Evolutionary conservation across 2,329 filamentous ascomycete genomes (phyloP), one percentile per base, ranked within the genome.

Genomic region (Tricladium varicosporioides): DNA sequence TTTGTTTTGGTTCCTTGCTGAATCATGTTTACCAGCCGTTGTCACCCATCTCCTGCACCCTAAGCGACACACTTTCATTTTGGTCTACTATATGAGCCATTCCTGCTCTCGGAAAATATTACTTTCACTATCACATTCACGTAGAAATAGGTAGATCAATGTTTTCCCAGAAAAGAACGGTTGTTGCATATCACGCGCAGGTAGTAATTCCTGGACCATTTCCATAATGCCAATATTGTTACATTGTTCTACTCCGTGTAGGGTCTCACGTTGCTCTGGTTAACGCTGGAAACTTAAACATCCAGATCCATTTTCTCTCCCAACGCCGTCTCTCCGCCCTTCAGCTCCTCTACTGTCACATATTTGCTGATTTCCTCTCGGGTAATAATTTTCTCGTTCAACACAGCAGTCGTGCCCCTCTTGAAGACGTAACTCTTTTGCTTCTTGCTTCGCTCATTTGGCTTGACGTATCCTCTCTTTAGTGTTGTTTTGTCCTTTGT

Each of bases 321-420:
- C 61, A 88, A 85, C 54, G 85, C 82, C 55, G 87, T 47, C 60
- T 70, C 68, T 5, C 59, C 64, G 43, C 64, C 62, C 51, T 67
- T 82, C 68, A 96, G 75, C 73, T 97, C 92, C 68, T 96, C 87
- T 58, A 99, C 89, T 31, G 88, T 95, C 58, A 97, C 87, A 74
- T 94, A 97, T 74, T 95, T 93, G 73, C 89, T 89, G 69, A 99
- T 88, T 69, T 99, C 91, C 74, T 93, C 89, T 80, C 91, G 94
- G 69, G 84, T 92, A 73, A 97, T 96, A 66, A 97, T 83, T 82
- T 95, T 96, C 81, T 99, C 91, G 74, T 96, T 94, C 71, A 99
- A 79, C 63, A 94, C 90, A 9, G 92, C 93, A 9, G 95, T 99
- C n/a, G 94, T 97, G 56, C 94, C 94, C 72, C 86, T 85, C 66